A percentile compares a stretch with the other conserved stretches of the same genome.
phyloP scores from a whole-genome alignment of 2,329 filamentous ascomycete species.

The Pseudocercospora fijiensis region DNA sequence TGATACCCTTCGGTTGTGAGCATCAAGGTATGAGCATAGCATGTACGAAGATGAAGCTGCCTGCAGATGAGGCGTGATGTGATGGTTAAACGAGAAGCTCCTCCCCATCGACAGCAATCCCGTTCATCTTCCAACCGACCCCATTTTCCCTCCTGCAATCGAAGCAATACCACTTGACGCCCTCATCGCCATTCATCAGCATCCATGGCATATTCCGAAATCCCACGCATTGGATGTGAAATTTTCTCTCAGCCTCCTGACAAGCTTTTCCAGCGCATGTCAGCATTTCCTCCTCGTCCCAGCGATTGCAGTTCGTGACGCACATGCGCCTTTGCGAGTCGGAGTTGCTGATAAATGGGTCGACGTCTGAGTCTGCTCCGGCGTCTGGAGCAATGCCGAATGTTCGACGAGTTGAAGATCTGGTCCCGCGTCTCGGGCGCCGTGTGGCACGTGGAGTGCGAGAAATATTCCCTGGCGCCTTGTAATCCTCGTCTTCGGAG shows the following conservation, averaged over 20 bases:
- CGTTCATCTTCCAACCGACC: background rate
- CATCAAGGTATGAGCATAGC: background rate
- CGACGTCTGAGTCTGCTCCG: background rate
- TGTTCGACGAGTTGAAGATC: background rate
- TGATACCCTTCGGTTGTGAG: background rate
- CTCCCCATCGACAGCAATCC: background rate
- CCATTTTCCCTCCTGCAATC: background rate
- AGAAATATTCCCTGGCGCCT: background rate
- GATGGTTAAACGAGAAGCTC: no score
- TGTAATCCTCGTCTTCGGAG: background rate
- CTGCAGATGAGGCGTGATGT: no score
- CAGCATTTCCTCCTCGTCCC: background rate
- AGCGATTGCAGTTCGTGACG: background rate
- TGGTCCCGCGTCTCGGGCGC: background rate
- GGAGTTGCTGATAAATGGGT: background rate
- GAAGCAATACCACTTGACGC: background rate
- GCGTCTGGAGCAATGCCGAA: no score
- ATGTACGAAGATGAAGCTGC: background rate
- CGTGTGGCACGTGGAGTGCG: background rate
- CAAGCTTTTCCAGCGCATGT: background rate
- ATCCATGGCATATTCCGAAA: background rate
- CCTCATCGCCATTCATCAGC: background rate
- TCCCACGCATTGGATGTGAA: background rate
- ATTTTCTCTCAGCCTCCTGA: background rate
- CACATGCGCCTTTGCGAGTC: background rate